These are phyloP conservation scores for Fusarium sp. DNA, from an alignment of 2,329 filamentous ascomycete genomes.

Conservation along the genomic window DNA sequence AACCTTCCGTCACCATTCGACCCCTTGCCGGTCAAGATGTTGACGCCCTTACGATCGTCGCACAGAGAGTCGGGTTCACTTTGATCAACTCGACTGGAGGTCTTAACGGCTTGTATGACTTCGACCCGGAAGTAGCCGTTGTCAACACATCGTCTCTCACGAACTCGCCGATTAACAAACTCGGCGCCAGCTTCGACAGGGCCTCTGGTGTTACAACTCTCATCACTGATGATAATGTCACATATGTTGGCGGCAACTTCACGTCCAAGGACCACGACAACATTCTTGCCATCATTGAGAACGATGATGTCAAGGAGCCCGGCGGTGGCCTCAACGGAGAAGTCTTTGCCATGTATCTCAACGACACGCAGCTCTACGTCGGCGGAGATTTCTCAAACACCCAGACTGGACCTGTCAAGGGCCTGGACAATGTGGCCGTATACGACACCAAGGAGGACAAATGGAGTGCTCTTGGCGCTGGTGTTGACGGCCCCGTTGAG, in stretches of 20 bases:
- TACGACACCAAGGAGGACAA: conserved; percentile 73
- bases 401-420: conserved; percentile 64
- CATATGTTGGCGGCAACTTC: conserved; percentile 87
- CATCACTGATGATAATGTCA: conserved; percentile 66
- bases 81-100: conserved; percentile 77
- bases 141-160: conserved; percentile 69
- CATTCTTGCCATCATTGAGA: conserved; percentile 74
- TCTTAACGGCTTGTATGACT: conserved; percentile 91
- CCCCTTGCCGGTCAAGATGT: conserved; percentile 70
- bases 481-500: conserved; percentile 80
- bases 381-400: conserved; percentile 87
- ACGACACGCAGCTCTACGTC: conserved; percentile 74
- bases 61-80: conserved; percentile 82
- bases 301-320: conserved; percentile 67
- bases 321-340: conserved; percentile 80
- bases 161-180: conserved; percentile 76
- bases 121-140: conserved; percentile 65
- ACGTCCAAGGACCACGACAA: conserved; percentile 72
- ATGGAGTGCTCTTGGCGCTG: conserved; percentile 83
- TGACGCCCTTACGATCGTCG: conserved; percentile 77
- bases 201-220: conserved; percentile 75
- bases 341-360: conserved; percentile 74
- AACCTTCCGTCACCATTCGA: conserved; percentile 78
- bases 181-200: conserved; percentile 72
- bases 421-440: conserved; percentile 76